phyloP scores from a whole-genome alignment of 2,329 filamentous ascomycete genomes.

The Aureobasidium sp. region DNA sequence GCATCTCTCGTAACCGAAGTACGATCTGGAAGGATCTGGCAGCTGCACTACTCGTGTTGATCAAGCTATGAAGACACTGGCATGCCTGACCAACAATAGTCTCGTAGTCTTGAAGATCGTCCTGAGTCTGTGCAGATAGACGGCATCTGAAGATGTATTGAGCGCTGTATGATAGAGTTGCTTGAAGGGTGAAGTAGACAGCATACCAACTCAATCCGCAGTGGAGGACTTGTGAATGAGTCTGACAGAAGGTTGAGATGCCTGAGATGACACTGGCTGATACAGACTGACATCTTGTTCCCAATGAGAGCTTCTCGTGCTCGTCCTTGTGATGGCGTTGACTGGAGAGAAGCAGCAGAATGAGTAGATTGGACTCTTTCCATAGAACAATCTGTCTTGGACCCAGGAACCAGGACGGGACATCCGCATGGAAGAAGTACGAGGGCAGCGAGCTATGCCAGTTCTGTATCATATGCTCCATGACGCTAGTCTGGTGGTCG shows the following conservation, averaged over 20 bases:
- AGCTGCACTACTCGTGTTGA: not conserved
- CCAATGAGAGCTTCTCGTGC: conserved; percentile 18
- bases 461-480: conserved; percentile 20
- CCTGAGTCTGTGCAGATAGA: not conserved
- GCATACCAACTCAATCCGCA: conserved; percentile 20
- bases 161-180: conserved; percentile 9
- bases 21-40: not conserved
- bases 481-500: conserved; percentile 18
- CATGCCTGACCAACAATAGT: not conserved
- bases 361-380: conserved; percentile 22
- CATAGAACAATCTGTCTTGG: conserved; percentile 20
- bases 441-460: conserved; percentile 20
- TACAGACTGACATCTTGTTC: conserved; percentile 17
- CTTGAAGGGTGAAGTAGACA: conserved; percentile 21
- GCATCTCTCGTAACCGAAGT: not conserved
- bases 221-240: conserved; percentile 11
- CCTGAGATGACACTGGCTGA: conserved; percentile 17
- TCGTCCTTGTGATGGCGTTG: conserved; percentile 18
- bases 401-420: conserved; percentile 21
- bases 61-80: not conserved
- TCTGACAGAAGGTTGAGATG: conserved; percentile 19
- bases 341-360: conserved; percentile 19
- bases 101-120: not conserved
- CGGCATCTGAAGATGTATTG: conserved; percentile 4
- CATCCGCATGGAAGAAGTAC: conserved; percentile 18